A percentile compares a stretch with the other conserved stretches of the same genome.
Conservation (phyloP, 495 filamentous ascomycete genomes). For the Margaritispora aquatica region DNA sequence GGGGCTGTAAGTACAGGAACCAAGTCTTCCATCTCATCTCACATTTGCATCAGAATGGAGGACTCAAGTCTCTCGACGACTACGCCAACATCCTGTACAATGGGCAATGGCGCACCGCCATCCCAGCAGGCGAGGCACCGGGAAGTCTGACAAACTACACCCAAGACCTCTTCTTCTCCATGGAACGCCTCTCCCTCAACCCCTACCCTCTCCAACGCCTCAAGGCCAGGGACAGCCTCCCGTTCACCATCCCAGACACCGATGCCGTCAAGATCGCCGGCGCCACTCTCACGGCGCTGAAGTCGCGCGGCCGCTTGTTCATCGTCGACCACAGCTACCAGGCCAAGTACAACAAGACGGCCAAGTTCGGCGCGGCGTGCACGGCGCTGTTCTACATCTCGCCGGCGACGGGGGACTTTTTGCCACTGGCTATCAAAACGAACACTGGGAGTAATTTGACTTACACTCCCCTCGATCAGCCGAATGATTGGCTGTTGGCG, state of each 20-base stretch:
- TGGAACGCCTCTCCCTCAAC: constrained; percentile 31
- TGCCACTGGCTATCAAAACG: constrained; percentile 32
- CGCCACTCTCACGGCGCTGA: constrained; percentile 18
- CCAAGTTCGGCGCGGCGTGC: constrained; percentile 28
- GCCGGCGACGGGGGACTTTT: constrained; percentile 26
- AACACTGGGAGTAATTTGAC: constrained; percentile 28
- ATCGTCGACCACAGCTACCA: constrained; percentile 28
- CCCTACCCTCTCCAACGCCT: constrained; percentile 29
- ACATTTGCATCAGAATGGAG: not conserved
- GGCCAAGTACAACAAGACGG: constrained; percentile 17
- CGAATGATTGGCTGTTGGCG: constrained; percentile 32
- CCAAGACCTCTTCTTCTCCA: constrained; percentile 32
- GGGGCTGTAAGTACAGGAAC: not conserved
- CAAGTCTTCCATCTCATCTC: not conserved
- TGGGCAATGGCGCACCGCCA: constrained; percentile 27
- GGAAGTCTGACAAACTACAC: constrained; percentile 33
- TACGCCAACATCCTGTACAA: constrained; percentile 24
- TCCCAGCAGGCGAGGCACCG: constrained; percentile 23
- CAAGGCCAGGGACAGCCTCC: constrained; percentile 25
- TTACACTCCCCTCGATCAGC: constrained; percentile 32
- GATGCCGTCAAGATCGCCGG: constrained; percentile 23
- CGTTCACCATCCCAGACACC: constrained; percentile 25
- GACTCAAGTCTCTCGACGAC: not conserved
- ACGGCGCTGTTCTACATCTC: constrained; percentile 32
- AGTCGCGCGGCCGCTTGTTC: constrained; percentile 27